Conservation (phyloP, 768 basidiomycete species). For the Chalciporus piperatus region DNA sequence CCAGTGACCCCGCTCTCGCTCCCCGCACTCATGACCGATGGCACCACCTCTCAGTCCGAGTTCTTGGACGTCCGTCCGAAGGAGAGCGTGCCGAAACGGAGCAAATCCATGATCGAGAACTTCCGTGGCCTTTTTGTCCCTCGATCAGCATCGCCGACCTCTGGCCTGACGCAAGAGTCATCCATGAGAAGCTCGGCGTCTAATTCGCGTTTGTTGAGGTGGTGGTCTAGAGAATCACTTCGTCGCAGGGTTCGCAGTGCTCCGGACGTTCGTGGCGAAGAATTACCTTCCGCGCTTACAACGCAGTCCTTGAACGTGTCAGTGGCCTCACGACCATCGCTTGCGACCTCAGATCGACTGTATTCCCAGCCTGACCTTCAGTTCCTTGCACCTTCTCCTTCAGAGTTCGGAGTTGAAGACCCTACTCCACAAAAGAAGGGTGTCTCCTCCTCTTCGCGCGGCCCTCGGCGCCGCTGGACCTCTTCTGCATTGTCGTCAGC, state of each 20-base stretch:
- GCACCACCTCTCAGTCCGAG: constrained; percentile 27
- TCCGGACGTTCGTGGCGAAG: constrained; percentile 40
- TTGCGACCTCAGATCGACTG: constrained; percentile 18
- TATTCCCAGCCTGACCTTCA: constrained; percentile 33
- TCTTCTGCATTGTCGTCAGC: constrained; percentile 13
- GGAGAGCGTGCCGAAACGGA: constrained; percentile 38
- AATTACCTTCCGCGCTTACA: constrained; percentile 23
- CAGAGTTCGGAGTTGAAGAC: constrained; percentile 24
- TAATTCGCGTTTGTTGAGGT: constrained; percentile 36
- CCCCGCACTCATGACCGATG: constrained; percentile 12
- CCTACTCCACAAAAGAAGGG: constrained; percentile 11
- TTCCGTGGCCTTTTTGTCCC: constrained; percentile 59
- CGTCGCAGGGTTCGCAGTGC: constrained; percentile 54
- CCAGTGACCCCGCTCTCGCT: constrained; percentile 23
- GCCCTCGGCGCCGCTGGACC: constrained; percentile 22
- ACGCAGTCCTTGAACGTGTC: constrained; percentile 25
- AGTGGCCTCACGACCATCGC: constrained; percentile 5
- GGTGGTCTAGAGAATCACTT: constrained; percentile 49
- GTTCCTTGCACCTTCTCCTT: constrained; percentile 13
- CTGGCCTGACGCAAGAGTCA: constrained; percentile 26
- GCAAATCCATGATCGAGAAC: constrained; percentile 58
- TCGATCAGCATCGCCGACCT: constrained; percentile 41
- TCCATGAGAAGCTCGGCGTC: constrained; percentile 29
- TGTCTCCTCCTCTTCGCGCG: constrained; percentile 13
- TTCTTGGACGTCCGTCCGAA: constrained; percentile 22